A percentile compares a stretch with the other conserved stretches of the same genome.
Evolutionary conservation across 805 yeast species (phyloP).

Genomic region (Schwanniomyces yamadae): DNA sequence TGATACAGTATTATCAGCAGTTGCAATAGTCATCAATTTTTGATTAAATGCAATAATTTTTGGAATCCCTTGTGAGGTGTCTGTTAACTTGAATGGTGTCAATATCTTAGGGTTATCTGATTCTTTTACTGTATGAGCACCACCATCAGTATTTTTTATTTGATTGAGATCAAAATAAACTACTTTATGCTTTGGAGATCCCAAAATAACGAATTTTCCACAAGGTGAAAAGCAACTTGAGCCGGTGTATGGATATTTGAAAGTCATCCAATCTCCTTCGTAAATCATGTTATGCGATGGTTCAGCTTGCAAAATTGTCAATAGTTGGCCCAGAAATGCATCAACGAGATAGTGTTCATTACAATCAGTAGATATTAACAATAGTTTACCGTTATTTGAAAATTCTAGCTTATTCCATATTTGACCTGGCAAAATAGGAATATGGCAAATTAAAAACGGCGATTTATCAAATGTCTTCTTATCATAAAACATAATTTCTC

Average conservation of each 20-base stretch:
- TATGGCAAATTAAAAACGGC: slow-evolving; percentile 43
- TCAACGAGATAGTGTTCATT: slow-evolving; percentile 61
- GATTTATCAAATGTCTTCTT: slow-evolving; percentile 53
- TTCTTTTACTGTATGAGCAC: slow-evolving; percentile 14
- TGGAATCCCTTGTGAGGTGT: slow-evolving; percentile 37
- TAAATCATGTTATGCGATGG: background rate
- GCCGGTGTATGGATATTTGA: slow-evolving; percentile 33
- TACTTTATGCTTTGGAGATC: slow-evolving; percentile 25
- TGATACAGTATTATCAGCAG: slow-evolving; percentile 53
- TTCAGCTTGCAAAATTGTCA: slow-evolving; percentile 22
- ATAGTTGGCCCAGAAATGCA: slow-evolving; percentile 61
- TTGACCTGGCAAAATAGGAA: slow-evolving; percentile 21
- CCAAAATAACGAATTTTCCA: slow-evolving; percentile 38
- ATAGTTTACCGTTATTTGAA: slow-evolving; percentile 68
- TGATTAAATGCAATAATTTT: slow-evolving; percentile 61
- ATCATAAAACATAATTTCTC: slow-evolving; percentile 55
- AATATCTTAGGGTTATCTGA: slow-evolving; percentile 19
- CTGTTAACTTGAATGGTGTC: slow-evolving; percentile 22
- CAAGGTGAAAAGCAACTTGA: slow-evolving; percentile 39
- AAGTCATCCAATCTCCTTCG: slow-evolving; percentile 20
- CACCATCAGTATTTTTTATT: slow-evolving; percentile 22
- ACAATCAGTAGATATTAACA: slow-evolving; percentile 58
- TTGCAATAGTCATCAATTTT: slow-evolving; percentile 54
- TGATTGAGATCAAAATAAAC: slow-evolving; percentile 28
- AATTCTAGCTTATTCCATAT: slow-evolving; percentile 71